phyloP scores from a whole-genome alignment of 2,329 filamentous ascomycete genomes.

The Lasiodiplodia gonubiensis region DNA sequence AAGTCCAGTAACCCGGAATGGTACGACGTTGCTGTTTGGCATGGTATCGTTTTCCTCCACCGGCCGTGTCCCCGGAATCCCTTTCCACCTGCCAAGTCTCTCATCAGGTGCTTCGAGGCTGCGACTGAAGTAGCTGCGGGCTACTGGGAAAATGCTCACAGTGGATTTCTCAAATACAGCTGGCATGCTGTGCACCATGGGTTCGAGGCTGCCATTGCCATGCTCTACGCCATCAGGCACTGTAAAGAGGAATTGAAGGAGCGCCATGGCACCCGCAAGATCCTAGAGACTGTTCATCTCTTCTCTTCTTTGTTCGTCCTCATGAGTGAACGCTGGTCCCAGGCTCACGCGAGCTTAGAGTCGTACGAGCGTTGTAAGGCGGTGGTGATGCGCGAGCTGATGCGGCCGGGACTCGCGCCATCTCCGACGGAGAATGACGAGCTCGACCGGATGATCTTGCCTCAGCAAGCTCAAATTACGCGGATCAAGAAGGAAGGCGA shows the following conservation, averaged over 20 bases:
- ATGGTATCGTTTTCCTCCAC: slow-evolving; percentile 26
- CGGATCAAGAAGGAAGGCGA: neutral
- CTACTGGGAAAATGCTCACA: slow-evolving; percentile 22
- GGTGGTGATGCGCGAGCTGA: slow-evolving; percentile 22
- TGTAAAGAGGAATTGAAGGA: slow-evolving; percentile 25
- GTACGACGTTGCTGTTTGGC: slow-evolving; percentile 20
- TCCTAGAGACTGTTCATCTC: slow-evolving; percentile 24
- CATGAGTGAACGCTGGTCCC: slow-evolving; percentile 28
- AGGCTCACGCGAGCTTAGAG: slow-evolving; percentile 23
- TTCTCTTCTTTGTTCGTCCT: slow-evolving; percentile 26
- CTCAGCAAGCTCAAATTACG: slow-evolving; percentile 15
- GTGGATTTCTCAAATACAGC: slow-evolving; percentile 24
- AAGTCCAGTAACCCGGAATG: slow-evolving; percentile 11
- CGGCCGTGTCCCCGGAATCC: slow-evolving; percentile 25
- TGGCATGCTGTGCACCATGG: slow-evolving; percentile 27
- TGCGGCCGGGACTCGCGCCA: neutral
- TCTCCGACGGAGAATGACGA: slow-evolving; percentile 24
- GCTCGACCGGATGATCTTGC: slow-evolving; percentile 26
- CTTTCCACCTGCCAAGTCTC: neutral
- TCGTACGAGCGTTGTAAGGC: slow-evolving; percentile 28
- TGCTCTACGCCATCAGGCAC: slow-evolving; percentile 25
- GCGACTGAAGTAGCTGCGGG: slow-evolving; percentile 22
- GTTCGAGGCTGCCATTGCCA: slow-evolving; percentile 26
- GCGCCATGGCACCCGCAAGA: slow-evolving; percentile 15
- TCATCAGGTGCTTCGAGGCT: slow-evolving; percentile 26